phyloP scores from a whole-genome alignment of 305 asterid species.

The Fraxinus greggii region DNA sequence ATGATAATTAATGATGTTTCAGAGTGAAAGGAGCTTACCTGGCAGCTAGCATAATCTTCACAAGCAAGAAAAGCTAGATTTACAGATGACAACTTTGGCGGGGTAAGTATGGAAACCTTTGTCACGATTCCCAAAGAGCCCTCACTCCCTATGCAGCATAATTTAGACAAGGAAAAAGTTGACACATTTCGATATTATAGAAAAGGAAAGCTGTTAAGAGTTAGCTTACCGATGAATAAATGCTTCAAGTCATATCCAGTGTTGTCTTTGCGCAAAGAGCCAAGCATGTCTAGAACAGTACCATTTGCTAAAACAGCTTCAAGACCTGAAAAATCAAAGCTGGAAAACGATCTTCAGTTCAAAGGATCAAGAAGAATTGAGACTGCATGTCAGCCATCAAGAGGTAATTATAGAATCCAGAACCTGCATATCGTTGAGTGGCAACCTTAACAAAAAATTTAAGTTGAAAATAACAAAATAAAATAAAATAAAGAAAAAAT shows the following conservation, averaged over 20 bases:
- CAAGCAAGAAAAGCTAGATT: constrained; percentile 94
- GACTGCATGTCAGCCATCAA: not conserved
- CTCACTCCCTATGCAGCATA: constrained; percentile 74
- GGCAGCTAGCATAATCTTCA: constrained; percentile 85
- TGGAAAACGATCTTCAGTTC: not conserved
- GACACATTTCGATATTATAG: constrained; percentile 18
- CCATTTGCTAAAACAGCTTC: constrained; percentile 97
- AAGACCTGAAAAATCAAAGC: constrained; percentile 62
- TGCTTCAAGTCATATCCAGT: constrained; percentile 99
- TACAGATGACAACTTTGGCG: constrained; percentile 83
- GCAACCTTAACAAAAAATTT: not conserved
- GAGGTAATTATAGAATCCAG: not conserved
- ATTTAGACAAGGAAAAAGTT: constrained; percentile 22
- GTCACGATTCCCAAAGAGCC: constrained; percentile 96
- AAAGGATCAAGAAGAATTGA: constrained; percentile 1
- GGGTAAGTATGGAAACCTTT: constrained; percentile 92
- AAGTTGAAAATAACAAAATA: not conserved
- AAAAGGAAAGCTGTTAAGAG: constrained; percentile 21
- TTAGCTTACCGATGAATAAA: constrained; percentile 78
- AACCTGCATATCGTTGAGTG: not conserved
- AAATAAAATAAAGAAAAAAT: not conserved
- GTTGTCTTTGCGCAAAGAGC: constrained; percentile 91
- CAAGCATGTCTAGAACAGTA: constrained; percentile 92
- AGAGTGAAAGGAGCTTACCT: constrained; percentile 77
- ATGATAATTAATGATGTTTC: too few species aligned